These are phyloP conservation scores for Heterobasidion irregulare DNA, from an alignment of 1,284 basidiomycete species.

Conservation along the genomic window DNA sequence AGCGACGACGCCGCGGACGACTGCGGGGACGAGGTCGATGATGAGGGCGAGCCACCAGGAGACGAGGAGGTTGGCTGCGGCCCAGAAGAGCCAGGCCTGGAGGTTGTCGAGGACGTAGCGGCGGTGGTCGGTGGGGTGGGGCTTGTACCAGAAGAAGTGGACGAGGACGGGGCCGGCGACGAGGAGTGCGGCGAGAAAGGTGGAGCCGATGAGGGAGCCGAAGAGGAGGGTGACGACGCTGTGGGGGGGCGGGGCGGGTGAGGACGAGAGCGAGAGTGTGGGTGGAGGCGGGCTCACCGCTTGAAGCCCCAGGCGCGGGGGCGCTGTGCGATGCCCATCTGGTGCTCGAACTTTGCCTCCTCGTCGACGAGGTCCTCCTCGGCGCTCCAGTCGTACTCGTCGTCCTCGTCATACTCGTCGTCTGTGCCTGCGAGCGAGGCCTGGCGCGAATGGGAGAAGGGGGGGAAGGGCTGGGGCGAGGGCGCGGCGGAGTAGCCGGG, in stretches of 20 bases:
- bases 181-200: constrained; percentile 51
- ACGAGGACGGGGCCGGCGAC: constrained; percentile 52
- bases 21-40: constrained; percentile 54
- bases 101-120: constrained; percentile 58
- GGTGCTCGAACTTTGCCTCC: constrained; percentile 54
- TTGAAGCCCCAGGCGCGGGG: constrained; percentile 40
- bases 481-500: constrained; percentile 14
- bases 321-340: constrained; percentile 44
- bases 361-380: constrained; percentile 67
- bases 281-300: constrained; percentile 30
- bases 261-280: neutral
- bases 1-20: constrained; percentile 43
- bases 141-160: constrained; percentile 62
- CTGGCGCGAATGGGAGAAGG: constrained; percentile 23
- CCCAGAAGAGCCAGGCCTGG: constrained; percentile 74
- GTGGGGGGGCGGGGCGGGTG: constrained; percentile 2
- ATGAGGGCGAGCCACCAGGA: constrained; percentile 71
- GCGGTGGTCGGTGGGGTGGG: constrained; percentile 44
- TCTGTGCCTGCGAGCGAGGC: constrained; percentile 47
- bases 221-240: constrained; percentile 58
- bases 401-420: constrained; percentile 45
- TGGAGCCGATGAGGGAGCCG: constrained; percentile 64
- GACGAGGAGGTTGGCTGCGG: constrained; percentile 61
- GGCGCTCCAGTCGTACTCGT: constrained; percentile 61
- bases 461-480: constrained; percentile 17